Base-by-base conservation (phyloP, 106 monocot species). In the Hemerocallis citrina region DNA sequence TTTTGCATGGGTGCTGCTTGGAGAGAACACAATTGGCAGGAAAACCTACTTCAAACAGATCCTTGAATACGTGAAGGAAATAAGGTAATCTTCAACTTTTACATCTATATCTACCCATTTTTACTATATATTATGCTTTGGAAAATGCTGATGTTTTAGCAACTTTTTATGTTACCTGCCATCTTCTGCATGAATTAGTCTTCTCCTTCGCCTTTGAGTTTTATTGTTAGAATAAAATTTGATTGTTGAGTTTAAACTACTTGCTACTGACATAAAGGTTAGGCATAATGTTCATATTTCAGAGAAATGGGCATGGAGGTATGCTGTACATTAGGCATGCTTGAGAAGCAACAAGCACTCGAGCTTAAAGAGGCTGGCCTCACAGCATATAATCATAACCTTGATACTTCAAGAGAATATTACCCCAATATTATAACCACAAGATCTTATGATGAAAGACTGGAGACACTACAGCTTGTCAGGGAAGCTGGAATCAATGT, bases 1-100 rank as follows among this genome's bases (percentile, higher is more conserved):
- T 92, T 98, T 49, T 98, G 98, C 75, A 98, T 98, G 98, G 98
- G 98, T 64, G 98, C 98, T 51, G 98, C 98, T 28, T 98, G 98
- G 98, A 84, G 96, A 61, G 98, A n/a, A 98, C 59, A 98, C 98
- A 38, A 50, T 98, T 35, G 98, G 98, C 48, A 83, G 88, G 64
- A 98, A 98, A 65, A 92, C 98, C 35, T 92, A 88, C 44, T 98
- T 98, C 64, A 92, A 75, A 15, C 87, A 92, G 59, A 98, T 98
- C 58, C 88, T 98, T 68, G 88, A 85, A 54, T 98, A 92, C 60
- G 82, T 98, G 14, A 92, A 82, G 52, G 92, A 91, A 71, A 98
- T 92, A 79, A 91, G 98, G 98, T 88, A 68, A 23, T n/a, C 13
- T 12, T 50, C n/a, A n/a, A n/a, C n/a, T n/a, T n/a, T n/a, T n/a